These are phyloP conservation scores for Bodo saltans DNA, from an alignment of 78 protist species.

Conservation along the genomic window DNA sequence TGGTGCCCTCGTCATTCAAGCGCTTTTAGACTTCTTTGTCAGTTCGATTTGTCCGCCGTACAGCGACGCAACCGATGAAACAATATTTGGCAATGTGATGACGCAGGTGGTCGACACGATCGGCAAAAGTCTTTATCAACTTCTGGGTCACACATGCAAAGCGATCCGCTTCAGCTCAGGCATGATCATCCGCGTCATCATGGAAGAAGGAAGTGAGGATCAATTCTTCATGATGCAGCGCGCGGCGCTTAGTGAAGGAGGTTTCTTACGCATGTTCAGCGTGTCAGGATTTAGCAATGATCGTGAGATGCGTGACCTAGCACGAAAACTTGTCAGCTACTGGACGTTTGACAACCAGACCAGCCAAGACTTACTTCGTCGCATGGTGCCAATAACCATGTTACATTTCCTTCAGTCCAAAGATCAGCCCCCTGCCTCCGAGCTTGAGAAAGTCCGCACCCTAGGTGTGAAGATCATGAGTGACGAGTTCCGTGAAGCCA, in stretches of 20 bases:
- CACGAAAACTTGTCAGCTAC: constrained; percentile 40
- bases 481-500: background rate
- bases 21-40: constrained; percentile 68
- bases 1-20: constrained; percentile 60
- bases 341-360: constrained; percentile 56
- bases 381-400: constrained; percentile 62
- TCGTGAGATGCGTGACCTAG: constrained; percentile 32
- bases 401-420: constrained; percentile 41
- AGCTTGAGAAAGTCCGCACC: constrained; percentile 14
- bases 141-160: constrained; percentile 63
- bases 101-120: constrained; percentile 43
- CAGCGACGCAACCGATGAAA: constrained; percentile 63
- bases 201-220: constrained; percentile 59
- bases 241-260: constrained; percentile 66
- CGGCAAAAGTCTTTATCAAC: constrained; percentile 53
- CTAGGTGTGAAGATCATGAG: background rate
- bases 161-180: constrained; percentile 71
- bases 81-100: constrained; percentile 51
- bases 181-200: constrained; percentile 60
- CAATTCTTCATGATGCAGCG: constrained; percentile 47
- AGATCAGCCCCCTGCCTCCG: constrained; percentile 49
- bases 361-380: constrained; percentile 36
- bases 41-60: constrained; percentile 69
- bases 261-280: constrained; percentile 47
- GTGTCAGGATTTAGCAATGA: constrained; percentile 43